phyloP scores from a whole-genome alignment of 2,329 filamentous ascomycete genomes.

The Ophiostoma ulmi region DNA sequence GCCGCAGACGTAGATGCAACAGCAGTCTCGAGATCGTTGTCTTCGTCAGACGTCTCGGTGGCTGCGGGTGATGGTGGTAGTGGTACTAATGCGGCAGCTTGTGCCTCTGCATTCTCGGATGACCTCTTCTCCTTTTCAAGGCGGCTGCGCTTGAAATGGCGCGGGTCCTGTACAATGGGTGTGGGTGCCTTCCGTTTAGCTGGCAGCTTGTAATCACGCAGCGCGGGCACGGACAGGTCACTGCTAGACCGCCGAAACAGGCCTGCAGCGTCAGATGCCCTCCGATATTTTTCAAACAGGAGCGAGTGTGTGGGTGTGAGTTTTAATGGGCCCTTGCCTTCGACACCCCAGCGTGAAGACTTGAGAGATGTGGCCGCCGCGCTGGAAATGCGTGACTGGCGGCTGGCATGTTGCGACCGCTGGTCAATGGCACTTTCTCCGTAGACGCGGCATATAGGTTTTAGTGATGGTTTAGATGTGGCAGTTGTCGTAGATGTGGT shows the following conservation, averaged over 20 bases:
- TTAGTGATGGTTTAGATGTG: background rate
- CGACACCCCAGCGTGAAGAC: slow-evolving; percentile 15
- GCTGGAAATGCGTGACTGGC: slow-evolving; percentile 19
- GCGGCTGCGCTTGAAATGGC: slow-evolving; percentile 23
- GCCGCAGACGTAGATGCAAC: background rate
- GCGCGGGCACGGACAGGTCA: background rate
- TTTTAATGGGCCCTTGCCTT: slow-evolving; percentile 18
- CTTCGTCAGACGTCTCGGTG: slow-evolving; percentile 25
- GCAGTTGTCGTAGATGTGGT: background rate
- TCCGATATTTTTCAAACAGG: slow-evolving; percentile 21
- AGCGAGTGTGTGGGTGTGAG: slow-evolving; percentile 22
- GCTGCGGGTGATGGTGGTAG: slow-evolving; percentile 26
- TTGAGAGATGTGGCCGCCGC: slow-evolving; percentile 25
- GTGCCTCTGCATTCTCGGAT: slow-evolving; percentile 15
- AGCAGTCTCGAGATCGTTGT: background rate
- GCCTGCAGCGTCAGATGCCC: background rate
- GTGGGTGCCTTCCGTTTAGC: slow-evolving; percentile 25
- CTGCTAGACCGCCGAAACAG: background rate
- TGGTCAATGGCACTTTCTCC: background rate
- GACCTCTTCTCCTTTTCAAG: slow-evolving; percentile 15
- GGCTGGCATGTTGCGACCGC: slow-evolving; percentile 14
- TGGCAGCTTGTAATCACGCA: slow-evolving; percentile 17
- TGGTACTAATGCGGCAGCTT: slow-evolving; percentile 20
- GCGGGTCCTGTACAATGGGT: background rate
- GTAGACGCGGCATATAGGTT: slow-evolving; percentile 20